Conservation (phyloP, 768 basidiomycete species). For the Gloeophyllum trabeum region DNA sequence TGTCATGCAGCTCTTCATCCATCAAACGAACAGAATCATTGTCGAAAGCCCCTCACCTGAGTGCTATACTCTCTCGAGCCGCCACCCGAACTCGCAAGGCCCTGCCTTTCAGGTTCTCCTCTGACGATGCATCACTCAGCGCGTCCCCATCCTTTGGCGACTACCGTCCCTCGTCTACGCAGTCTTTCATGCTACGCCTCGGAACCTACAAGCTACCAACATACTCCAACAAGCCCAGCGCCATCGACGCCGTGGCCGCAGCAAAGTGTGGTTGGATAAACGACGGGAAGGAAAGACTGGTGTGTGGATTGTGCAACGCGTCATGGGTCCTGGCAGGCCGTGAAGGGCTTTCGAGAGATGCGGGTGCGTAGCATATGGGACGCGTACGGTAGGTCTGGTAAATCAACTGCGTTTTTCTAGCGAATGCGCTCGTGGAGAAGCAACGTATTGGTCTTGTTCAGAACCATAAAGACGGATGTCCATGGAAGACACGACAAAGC, state of each 20-base stretch:
- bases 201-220: constrained; percentile 71
- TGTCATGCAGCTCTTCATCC: constrained; percentile 11
- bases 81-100: constrained; percentile 42
- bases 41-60: constrained; percentile 55
- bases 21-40: constrained; percentile 16
- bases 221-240: constrained; percentile 66
- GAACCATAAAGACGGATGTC: constrained; percentile 73
- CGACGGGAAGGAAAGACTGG: constrained; percentile 68
- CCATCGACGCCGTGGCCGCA: constrained; percentile 70
- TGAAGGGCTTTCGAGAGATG: constrained; percentile 65
- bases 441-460: constrained; percentile 55
- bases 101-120: constrained; percentile 31
- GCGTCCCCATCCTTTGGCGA: constrained; percentile 33
- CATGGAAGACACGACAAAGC: constrained; percentile 76
- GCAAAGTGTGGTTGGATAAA: constrained; percentile 79
- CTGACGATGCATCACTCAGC: constrained; percentile 18
- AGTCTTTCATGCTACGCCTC: constrained; percentile 64
- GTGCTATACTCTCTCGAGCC: constrained; percentile 60
- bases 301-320: constrained; percentile 58
- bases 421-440: constrained; percentile 61
- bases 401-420: constrained; percentile 29
- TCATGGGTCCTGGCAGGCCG: constrained; percentile 68
- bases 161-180: constrained; percentile 69
- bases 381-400: constrained; percentile 20
- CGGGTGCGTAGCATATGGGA: constrained; percentile 46